These are phyloP conservation scores for Diaporthe sp. DNA, from an alignment of 2,329 filamentous ascomycete genomes.

Conservation along the genomic window DNA sequence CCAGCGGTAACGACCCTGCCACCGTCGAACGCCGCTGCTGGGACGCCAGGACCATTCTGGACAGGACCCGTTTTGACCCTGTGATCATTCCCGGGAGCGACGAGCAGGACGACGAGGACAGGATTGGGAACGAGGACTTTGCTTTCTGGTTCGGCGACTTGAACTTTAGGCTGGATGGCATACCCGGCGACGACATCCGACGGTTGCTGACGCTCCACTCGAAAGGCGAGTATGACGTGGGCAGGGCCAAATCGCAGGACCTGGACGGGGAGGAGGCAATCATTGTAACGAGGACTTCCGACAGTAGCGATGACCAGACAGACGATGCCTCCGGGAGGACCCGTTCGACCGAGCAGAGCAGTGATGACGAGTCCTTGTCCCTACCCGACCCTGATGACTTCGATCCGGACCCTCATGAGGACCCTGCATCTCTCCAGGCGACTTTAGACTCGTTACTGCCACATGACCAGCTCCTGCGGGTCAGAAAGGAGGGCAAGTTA, in stretches of 20 bases:
- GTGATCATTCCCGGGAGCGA: slow-evolving; percentile 73
- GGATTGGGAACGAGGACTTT: slow-evolving; percentile 91
- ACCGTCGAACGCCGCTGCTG: slow-evolving; percentile 88
- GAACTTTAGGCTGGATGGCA: slow-evolving; percentile 90
- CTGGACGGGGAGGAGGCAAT: slow-evolving; percentile 63
- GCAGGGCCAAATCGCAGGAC: slow-evolving; percentile 55
- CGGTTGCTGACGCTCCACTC: slow-evolving; percentile 87
- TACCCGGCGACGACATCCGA: slow-evolving; percentile 92
- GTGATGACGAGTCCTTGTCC: slow-evolving; percentile 56
- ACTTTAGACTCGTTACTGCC: slow-evolving; percentile 89
- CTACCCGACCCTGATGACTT: slow-evolving; percentile 77
- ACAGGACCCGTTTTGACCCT: slow-evolving; percentile 83
- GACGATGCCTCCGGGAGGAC: slow-evolving; percentile 50
- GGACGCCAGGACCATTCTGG: slow-evolving; percentile 85
- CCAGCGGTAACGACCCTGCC: slow-evolving; percentile 84
- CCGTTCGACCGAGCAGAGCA: slow-evolving; percentile 46
- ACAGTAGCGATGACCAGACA: slow-evolving; percentile 62
- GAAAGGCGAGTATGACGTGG: slow-evolving; percentile 79
- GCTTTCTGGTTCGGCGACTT: slow-evolving; percentile 97
- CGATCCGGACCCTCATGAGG: slow-evolving; percentile 75
- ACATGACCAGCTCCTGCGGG: slow-evolving; percentile 86
- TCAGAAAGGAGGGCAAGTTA: slow-evolving; percentile 81
- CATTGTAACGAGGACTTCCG: slow-evolving; percentile 59
- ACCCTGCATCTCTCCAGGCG: slow-evolving; percentile 89
- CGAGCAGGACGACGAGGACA: slow-evolving; percentile 74